A percentile compares a stretch with the other conserved stretches of the same genome.
phyloP scores from a whole-genome alignment of 2,329 filamentous ascomycete species.

The Fusarium nematophilum region DNA sequence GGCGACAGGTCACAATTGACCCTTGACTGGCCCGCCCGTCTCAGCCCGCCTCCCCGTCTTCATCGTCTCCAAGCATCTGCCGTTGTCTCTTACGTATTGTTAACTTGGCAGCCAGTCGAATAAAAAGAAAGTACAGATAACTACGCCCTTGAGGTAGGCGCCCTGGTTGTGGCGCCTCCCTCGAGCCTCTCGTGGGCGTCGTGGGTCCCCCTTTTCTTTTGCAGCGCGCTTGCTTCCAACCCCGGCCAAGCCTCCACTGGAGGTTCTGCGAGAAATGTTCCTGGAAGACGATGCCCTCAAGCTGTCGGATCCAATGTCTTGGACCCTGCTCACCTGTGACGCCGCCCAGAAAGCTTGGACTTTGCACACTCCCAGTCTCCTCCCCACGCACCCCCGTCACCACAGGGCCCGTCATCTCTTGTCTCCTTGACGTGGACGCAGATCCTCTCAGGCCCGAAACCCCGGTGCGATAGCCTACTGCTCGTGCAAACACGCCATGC shows the following conservation, averaged over 20 bases:
- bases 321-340: not conserved
- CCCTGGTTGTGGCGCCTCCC: constrained; percentile 3
- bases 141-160: not conserved
- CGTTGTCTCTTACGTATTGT: too few species aligned
- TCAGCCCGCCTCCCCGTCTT: not conserved
- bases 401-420: not conserved
- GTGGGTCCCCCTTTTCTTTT: constrained; percentile 7
- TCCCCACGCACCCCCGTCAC: too few species aligned
- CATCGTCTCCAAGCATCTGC: not conserved
- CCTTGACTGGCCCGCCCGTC: not conserved
- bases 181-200: too few species aligned
- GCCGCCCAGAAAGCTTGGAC: not conserved
- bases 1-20: not conserved
- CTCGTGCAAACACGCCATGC: too few species aligned
- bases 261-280: constrained; percentile 7
- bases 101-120: too few species aligned
- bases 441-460: too few species aligned
- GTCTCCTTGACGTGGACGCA: not conserved
- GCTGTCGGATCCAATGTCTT: not conserved
- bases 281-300: not conserved
- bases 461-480: too few species aligned
- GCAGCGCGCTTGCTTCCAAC: not conserved
- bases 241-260: not conserved
- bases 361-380: not conserved
- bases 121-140: constrained; percentile 5